These are phyloP conservation scores for Circinella umbellata DNA, from an alignment of 371 early-diverging fungal genomes.

Conservation along the genomic window DNA sequence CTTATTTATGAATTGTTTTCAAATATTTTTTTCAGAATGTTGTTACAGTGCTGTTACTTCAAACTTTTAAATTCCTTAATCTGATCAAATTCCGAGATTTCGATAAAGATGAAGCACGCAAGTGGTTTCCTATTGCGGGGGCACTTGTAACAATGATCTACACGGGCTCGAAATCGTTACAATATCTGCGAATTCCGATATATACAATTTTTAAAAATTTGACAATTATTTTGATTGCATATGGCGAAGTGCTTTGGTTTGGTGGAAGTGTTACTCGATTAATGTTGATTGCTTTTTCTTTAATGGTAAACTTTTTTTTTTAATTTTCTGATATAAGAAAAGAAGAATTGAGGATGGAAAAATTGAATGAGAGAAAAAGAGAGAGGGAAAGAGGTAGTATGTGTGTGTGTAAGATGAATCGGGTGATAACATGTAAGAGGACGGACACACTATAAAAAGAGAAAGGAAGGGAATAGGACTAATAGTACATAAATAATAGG, in stretches of 20 bases:
- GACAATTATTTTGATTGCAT: conserved; percentile 97
- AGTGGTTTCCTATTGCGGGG: conserved; percentile 90
- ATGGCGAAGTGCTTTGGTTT: conserved; percentile 90
- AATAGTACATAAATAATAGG: conserved; percentile 32
- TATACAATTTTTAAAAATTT: conserved; percentile 99
- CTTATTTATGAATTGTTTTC: neutral
- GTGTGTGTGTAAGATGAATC: too few relatives aligned
- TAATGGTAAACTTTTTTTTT: conserved; percentile 72
- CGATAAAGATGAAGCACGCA: conserved; percentile 69
- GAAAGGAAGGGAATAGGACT: too few relatives aligned
- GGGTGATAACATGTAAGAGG: too few relatives aligned
- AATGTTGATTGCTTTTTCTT: conserved; percentile 83
- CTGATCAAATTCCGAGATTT: conserved; percentile 73
- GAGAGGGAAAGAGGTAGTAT: neutral
- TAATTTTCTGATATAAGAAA: neutral
- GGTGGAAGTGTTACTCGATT: conserved; percentile 76
- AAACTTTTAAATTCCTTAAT: conserved; percentile 63
- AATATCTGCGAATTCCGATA: conserved; percentile 91
- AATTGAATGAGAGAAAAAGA: neutral
- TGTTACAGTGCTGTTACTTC: conserved; percentile 43
- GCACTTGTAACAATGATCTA: conserved; percentile 96
- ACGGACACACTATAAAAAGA: too few relatives aligned
- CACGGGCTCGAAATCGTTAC: conserved; percentile 93
- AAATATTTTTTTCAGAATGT: conserved; percentile 32
- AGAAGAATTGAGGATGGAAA: neutral